Conservation (phyloP, 140 eudicot genomes). For the Flaveria floridana region DNA sequence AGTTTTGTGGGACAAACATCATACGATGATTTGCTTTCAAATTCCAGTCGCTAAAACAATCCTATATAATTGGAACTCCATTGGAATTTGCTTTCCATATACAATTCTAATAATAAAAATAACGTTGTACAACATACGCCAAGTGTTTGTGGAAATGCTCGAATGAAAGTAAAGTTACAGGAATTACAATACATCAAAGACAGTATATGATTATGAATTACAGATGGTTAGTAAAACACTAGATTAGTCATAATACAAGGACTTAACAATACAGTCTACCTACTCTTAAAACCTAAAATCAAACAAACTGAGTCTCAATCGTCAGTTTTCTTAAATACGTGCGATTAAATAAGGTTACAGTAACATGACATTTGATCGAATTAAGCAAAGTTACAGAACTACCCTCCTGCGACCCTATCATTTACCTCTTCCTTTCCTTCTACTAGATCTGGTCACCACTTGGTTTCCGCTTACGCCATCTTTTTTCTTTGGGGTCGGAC, state of each 20-base stretch:
- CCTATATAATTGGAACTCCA: slow-evolving; percentile 18
- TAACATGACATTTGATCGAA: background rate
- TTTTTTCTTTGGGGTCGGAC: slow-evolving; percentile 15
- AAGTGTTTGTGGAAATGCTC: background rate
- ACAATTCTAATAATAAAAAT: too few relatives aligned
- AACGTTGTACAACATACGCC: background rate
- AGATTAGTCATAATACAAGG: slow-evolving; percentile 27
- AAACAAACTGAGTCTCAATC: slow-evolving; percentile 22
- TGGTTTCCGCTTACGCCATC: slow-evolving; percentile 36
- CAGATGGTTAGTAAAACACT: slow-evolving; percentile 36
- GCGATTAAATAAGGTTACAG: slow-evolving; percentile 28
- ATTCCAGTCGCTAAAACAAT: slow-evolving; percentile 3
- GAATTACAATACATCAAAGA: slow-evolving; percentile 22
- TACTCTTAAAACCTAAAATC: slow-evolving; percentile 22
- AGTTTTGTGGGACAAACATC: slow-evolving; percentile 17
- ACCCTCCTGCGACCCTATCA: slow-evolving; percentile 17
- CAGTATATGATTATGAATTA: slow-evolving; percentile 29
- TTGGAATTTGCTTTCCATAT: background rate
- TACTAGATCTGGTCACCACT: slow-evolving; percentile 39
- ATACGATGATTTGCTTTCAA: slow-evolving; percentile 9
- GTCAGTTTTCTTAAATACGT: slow-evolving; percentile 23
- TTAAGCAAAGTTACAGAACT: slow-evolving; percentile 20
- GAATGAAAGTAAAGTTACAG: background rate
- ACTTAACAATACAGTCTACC: slow-evolving; percentile 29
- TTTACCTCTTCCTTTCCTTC: slow-evolving; percentile 48